Evolutionary conservation across 306 rosid species (phyloP).

Genomic region (Hippophae rhamnoides): DNA sequence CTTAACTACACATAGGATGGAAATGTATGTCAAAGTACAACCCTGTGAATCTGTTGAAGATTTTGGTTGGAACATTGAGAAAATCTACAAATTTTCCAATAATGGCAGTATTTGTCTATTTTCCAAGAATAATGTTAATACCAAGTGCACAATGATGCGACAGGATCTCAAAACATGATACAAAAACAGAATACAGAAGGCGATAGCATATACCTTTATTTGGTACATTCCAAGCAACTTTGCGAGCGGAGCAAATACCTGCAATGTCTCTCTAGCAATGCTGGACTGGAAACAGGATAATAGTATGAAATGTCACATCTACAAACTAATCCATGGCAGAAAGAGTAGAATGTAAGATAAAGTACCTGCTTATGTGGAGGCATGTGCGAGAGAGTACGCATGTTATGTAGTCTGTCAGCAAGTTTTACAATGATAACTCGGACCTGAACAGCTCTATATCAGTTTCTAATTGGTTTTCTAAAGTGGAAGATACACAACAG

Average conservation of each 20-base stretch:
- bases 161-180: conserved; percentile 3
- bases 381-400: conserved; percentile 97
- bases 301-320: conserved; percentile 15
- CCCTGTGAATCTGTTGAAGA: no score
- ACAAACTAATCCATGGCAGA: conserved; percentile 8
- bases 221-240: conserved; percentile 99
- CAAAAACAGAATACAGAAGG: background rate
- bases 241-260: conserved; percentile 98
- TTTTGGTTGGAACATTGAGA: no score
- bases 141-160: background rate
- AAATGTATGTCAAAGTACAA: no score
- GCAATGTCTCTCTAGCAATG: conserved; percentile 91
- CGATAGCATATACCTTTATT: conserved; percentile 63
- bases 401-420: conserved; percentile 91
- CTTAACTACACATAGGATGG: no score
- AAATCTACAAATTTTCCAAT: no score
- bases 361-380: conserved; percentile 95
- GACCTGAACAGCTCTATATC: conserved; percentile 49
- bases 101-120: background rate
- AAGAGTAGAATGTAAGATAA: conserved; percentile 21
- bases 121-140: background rate
- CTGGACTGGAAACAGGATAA: conserved; percentile 53
- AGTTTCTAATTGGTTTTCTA: conserved; percentile 25
- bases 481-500: conserved; percentile 9
- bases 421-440: conserved; percentile 96